A percentile compares a stretch with the other conserved stretches of the same genome.
Conservation (phyloP, 2,329 filamentous ascomycete genomes). For the Moelleriella libera region DNA sequence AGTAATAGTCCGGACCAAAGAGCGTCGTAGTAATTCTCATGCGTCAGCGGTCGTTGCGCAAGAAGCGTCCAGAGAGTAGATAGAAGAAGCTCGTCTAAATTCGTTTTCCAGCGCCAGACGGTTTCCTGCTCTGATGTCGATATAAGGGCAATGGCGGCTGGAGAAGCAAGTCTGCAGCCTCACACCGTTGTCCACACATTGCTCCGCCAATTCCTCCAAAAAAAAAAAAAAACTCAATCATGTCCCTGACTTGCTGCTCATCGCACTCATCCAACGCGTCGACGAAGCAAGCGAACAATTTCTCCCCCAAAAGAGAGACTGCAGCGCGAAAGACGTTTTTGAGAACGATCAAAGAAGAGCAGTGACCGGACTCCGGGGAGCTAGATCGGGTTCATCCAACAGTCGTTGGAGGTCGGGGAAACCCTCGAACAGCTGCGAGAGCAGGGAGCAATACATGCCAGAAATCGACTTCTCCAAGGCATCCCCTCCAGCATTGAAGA, state of each 20-base stretch:
- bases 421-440: conserved; percentile 23
- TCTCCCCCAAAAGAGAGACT: neutral
- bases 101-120: too few species aligned
- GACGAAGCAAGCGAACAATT: conserved; percentile 10
- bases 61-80: too few species aligned
- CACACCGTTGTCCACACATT: neutral
- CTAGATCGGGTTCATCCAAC: neutral
- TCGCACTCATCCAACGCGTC: conserved; percentile 34
- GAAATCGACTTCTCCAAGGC: conserved; percentile 26
- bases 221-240: conserved; percentile 28
- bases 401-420: conserved; percentile 8
- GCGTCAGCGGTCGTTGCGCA: too few species aligned
- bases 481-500: conserved; percentile 34
- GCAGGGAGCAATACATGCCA: conserved; percentile 35
- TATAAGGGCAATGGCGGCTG: neutral
- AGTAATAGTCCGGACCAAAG: too few species aligned
- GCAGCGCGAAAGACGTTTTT: neutral
- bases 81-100: too few species aligned
- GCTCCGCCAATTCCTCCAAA: conserved; percentile 11
- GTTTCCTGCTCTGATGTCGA: too few species aligned
- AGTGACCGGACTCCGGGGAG: neutral
- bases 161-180: neutral
- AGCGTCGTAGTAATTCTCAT: too few species aligned
- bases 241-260: conserved; percentile 22
- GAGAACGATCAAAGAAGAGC: neutral